Percentiles rank a stretch among this genome's conserved stretches.
These are phyloP conservation scores for Clonostachys rhizophaga DNA, from an alignment of 2,329 filamentous ascomycete species.

Conservation along the genomic window DNA sequence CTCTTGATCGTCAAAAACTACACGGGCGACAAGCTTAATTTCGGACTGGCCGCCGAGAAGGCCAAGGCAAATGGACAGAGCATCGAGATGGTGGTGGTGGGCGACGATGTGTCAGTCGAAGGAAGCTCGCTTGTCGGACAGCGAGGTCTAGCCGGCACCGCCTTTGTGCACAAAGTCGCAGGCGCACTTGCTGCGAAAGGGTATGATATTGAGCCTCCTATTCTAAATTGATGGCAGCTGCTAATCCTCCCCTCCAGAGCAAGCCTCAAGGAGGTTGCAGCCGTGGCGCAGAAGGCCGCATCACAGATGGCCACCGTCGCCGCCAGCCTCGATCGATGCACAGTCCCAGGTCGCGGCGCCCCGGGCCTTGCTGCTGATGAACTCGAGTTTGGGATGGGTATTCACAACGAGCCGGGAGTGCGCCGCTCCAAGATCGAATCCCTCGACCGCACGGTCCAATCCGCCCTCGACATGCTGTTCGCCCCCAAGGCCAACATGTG, in stretches of 20 bases:
- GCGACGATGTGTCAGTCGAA: slow-evolving; percentile 83
- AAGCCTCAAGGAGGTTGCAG: slow-evolving; percentile 65
- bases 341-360: slow-evolving; percentile 71
- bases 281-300: slow-evolving; percentile 66
- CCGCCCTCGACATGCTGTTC: slow-evolving; percentile 55
- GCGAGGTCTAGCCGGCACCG: slow-evolving; percentile 85
- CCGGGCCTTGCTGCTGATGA: slow-evolving; percentile 44
- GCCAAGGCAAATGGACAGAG: slow-evolving; percentile 72
- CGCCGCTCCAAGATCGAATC: slow-evolving; percentile 45
- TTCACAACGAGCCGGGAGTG: slow-evolving; percentile 66
- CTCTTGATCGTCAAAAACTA: slow-evolving; percentile 94
- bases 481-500: slow-evolving; percentile 62
- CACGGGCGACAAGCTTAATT: slow-evolving; percentile 85
- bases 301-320: slow-evolving; percentile 81
- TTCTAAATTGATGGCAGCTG: too few species aligned
- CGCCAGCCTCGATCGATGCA: slow-evolving; percentile 86
- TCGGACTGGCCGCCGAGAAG: slow-evolving; percentile 91
- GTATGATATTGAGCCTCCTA: slow-evolving; percentile 9
- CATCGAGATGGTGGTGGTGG: slow-evolving; percentile 87
- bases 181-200: slow-evolving; percentile 78
- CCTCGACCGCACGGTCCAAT: slow-evolving; percentile 55
- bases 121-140: slow-evolving; percentile 86
- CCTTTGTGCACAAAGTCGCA: slow-evolving; percentile 85
- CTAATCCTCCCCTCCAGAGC: slow-evolving; percentile 9
- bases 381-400: slow-evolving; percentile 71